Conservation (phyloP, 148 eudicot species). For the Linanthus parryae region DNA sequence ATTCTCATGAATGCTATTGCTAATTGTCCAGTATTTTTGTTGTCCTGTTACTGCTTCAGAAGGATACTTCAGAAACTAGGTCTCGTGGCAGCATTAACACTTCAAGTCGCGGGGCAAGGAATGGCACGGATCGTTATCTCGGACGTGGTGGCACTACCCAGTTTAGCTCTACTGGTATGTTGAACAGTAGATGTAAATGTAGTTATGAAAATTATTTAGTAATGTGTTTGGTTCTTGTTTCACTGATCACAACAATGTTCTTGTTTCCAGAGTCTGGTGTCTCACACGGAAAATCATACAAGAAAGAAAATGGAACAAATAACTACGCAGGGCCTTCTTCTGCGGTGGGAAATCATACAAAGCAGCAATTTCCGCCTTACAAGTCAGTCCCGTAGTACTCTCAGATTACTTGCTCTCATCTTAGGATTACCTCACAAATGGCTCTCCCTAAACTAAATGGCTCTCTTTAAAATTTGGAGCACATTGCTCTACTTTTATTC, state of each 20-base stretch:
- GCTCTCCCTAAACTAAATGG: not conserved
- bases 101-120: conserved; percentile 56
- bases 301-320: conserved; percentile 69
- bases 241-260: conserved; percentile 1
- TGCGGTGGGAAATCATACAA: conserved; percentile 32
- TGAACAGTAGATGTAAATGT: not conserved
- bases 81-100: conserved; percentile 49
- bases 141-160: conserved; percentile 43
- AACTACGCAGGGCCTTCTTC: conserved; percentile 26
- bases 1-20: not conserved
- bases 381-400: conserved; percentile 35
- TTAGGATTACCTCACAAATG: not conserved
- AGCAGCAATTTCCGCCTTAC: conserved; percentile 30
- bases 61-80: conserved; percentile 68
- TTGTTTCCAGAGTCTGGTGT: conserved; percentile 46
- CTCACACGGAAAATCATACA: conserved; percentile 47
- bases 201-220: not conserved
- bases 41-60: conserved; percentile 28
- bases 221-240: conserved; percentile 1
- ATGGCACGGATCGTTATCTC: conserved; percentile 56
- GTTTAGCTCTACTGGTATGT: conserved; percentile 49
- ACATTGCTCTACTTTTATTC: not conserved
- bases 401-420: not conserved
- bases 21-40: conserved; percentile 1
- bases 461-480: not conserved